These are phyloP conservation scores for Quercus bicolor DNA, from an alignment of 306 rosid genomes.

Conservation along the genomic window DNA sequence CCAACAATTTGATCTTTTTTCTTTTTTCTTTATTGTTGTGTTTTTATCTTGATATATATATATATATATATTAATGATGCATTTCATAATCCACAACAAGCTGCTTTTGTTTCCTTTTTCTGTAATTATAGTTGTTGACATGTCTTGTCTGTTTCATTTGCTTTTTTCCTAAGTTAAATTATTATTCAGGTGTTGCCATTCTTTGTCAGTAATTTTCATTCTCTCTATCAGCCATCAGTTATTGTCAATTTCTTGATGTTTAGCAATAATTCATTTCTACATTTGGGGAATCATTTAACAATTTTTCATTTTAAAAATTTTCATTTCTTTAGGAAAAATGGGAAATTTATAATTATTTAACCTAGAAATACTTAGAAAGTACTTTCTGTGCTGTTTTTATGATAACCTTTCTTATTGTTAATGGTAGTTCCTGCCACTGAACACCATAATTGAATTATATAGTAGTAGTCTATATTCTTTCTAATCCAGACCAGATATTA, in stretches of 20 bases:
- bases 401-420: background rate
- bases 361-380: no score
- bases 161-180: no score
- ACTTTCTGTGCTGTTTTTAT: no score
- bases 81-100: background rate
- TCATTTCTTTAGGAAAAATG: background rate
- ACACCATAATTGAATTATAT: background rate
- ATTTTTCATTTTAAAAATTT: background rate
- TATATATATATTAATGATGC: background rate
- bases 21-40: background rate
- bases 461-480: background rate
- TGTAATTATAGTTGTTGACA: no score
- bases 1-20: slow-evolving; percentile 2
- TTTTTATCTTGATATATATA: background rate
- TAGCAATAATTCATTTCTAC: background rate
- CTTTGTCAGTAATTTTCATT: no score
- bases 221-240: background rate
- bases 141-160: no score
- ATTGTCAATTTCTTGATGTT: no score
- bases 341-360: background rate
- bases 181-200: no score
- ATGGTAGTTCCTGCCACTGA: background rate
- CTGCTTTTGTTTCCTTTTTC: no score
- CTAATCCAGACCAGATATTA: background rate
- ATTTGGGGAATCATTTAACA: background rate